Percentiles rank a stretch among this genome's conserved stretches.
phyloP scores from a whole-genome alignment of 2,329 filamentous ascomycete species.

The Scedosporium minutisporum region DNA sequence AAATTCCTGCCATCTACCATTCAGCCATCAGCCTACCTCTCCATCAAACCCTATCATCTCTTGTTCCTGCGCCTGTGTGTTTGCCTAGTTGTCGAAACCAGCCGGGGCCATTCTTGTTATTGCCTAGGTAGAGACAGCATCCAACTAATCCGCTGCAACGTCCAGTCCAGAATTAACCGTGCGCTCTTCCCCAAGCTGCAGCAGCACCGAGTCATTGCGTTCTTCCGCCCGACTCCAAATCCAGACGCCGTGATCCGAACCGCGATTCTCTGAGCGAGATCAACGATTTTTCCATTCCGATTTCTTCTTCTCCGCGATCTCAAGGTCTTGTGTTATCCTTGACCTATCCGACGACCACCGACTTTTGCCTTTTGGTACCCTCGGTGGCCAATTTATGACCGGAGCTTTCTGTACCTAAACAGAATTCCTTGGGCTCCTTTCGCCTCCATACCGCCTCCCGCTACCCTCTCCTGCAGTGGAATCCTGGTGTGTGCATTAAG shows the following conservation, averaged over 20 bases:
- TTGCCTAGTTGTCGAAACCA: background rate
- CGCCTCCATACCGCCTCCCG: background rate
- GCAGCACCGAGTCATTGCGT: background rate
- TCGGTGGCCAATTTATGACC: background rate
- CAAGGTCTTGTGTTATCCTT: background rate
- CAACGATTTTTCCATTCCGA: background rate
- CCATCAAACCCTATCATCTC: background rate
- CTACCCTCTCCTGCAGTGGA: background rate
- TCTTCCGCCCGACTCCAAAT: background rate
- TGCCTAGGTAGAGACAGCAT: background rate
- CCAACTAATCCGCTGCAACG: background rate
- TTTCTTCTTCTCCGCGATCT: background rate
- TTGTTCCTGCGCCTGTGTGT: background rate
- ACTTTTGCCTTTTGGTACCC: background rate
- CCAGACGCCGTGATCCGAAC: background rate
- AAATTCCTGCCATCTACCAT: background rate
- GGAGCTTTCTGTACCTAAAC: background rate
- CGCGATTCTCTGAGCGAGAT: background rate
- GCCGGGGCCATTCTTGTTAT: background rate
- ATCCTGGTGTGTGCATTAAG: background rate
- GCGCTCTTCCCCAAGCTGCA: background rate
- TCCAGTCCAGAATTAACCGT: background rate
- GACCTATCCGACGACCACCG: background rate
- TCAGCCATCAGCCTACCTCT: background rate
- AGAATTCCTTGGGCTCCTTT: background rate